Base-by-base conservation (phyloP, 495 filamentous ascomycete species). In the Pseudoneurospora amorphoporcata region DNA sequence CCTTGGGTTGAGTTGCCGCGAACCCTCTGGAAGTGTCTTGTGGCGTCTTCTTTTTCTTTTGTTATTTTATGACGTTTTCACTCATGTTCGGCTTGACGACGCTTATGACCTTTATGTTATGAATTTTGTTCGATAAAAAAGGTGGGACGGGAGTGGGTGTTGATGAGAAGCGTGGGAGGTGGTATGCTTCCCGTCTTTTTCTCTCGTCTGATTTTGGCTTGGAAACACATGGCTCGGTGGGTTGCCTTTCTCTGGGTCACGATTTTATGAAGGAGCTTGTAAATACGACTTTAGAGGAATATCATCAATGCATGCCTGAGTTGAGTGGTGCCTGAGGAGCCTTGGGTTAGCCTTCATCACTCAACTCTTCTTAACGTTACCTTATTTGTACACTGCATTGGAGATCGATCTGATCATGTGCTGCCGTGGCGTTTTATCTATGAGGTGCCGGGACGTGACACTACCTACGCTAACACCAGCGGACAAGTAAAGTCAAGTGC, bases 121-220 rank as follows among this genome's bases (percentile, higher is more conserved):
- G 53, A 76, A 76, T 77, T 76, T 81, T 80, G 72, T 77, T 77
- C 76, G 73, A 81, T 80, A 82, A 81, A 75, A 73, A 47, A 72
- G 40, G 69, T 69, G 69, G 71, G 17, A 71, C 58, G 69, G 75
- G 29, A 73, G 43, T 68, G 73, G 40, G 68, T 71, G 69, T 69
- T 65, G 53, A 17, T 17, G 53, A 65, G 53, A 65, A 65, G 53
- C 53, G 53, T 35, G 29, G 72, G 73, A 69, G 47, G 58, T 71
- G 72, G 69, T 47, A 71, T 78, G 78, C 79, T 79, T 80, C 23
- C 23, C 23, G 23, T 23, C 73, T 76, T 76, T 78, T 76, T 74
- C 78, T 77, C 81, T 81, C 81, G 81, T 79, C 76, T 80, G 75
- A 81, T 76, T 79, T 82, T 74, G 79, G 73, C 74, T 76, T 77